Base-by-base conservation (phyloP, 768 basidiomycete genomes). In the Calocybe indica region DNA sequence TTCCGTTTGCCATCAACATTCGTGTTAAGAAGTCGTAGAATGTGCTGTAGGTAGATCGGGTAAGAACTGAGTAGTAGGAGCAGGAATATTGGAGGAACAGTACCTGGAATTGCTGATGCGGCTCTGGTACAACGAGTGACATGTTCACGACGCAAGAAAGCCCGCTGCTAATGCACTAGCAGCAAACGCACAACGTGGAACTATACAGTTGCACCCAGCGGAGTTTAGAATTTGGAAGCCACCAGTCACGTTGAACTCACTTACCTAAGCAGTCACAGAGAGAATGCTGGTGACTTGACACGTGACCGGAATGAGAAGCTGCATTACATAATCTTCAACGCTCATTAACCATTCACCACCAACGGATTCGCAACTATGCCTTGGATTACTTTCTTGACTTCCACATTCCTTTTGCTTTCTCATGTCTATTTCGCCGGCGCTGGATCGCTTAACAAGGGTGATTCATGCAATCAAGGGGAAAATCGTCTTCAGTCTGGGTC, bases 1-100 rank as follows among this genome's bases (percentile, higher is more conserved):
- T 99, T 99, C 61, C 96, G 85, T 68, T 95, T 94, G 58, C 96
- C 96, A 71, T 98, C 95, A 57, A 99, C 96, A 76, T 98, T 98
- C 68, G 96, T 98, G 80, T 98, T 98, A 59, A 96, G 78, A 39
- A 99, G 83, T 88, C 96, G 96, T 52, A 99, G 75, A 70, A 99
- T 99, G 83, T 98, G 96, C 92, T 97, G 62, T 36, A 59, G 32
- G 43, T 9, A 14, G 15, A 40, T 29, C 37, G 48, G 49, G 40
- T 46, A 15, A 6, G 43, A 35, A 44, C 33, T 31, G 4, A 10
- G 40, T 6, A 9, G 12, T 12, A 15, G 40, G 39, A 13, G 7
- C 14, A 12, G 31, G 28, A 10, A 37, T 15, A 14, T 10, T 37
- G 14, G 10, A 43, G 12, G 22, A 90, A 22, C 22, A 22, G 22